Base-by-base conservation (phyloP, 148 eudicot species). In the Rhododendron molle region DNA sequence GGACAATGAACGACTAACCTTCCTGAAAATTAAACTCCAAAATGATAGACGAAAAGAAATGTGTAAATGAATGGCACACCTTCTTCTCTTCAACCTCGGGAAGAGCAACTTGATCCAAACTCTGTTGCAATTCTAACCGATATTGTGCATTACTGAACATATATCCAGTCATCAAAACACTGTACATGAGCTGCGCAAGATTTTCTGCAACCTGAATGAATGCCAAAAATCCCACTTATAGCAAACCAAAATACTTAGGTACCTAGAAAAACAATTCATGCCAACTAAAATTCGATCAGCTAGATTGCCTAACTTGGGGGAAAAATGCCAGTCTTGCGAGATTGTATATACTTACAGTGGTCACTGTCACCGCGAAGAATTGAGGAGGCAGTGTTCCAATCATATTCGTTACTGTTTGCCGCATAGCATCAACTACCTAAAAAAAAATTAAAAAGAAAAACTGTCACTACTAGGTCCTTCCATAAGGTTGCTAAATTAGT, bases 351-450 rank as follows among this genome's bases (percentile, higher is more conserved):
- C 96, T 93, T 91, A 95, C 98, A 54, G 98, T 95, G 28, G 96
- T 94, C 40, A 95, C 97, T 34, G 97, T 95, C 38, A 95, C 93
- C 14, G 96, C 86, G 87, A 95, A 95, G 84, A 94, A 95, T 56
- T 95, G 98, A 36, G 98, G 97, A 76, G 98, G 98, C 78, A 95
- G 88, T 52, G 97, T 94, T 60, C 98, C 98, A 82, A 95, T 95
- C 98, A 95, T 95, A 86, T 94, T 95, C 72, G 98, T 92, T 36
- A 95, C 96, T 11, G 98, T 95, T 87, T 94, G 96, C 62, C 98
- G 98, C 98, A 95, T 95, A 32, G 98, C 98, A 81, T 95, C 98
- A 85, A 95, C 98, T 79, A 95, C 94, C 98, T 95, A 88, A 43
- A 82, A 30, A 83, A 58, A 18, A 78, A 3, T 67, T 3, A 32